Conservation (phyloP, 257 asterid genomes). For the Nicotiana otophora region DNA sequence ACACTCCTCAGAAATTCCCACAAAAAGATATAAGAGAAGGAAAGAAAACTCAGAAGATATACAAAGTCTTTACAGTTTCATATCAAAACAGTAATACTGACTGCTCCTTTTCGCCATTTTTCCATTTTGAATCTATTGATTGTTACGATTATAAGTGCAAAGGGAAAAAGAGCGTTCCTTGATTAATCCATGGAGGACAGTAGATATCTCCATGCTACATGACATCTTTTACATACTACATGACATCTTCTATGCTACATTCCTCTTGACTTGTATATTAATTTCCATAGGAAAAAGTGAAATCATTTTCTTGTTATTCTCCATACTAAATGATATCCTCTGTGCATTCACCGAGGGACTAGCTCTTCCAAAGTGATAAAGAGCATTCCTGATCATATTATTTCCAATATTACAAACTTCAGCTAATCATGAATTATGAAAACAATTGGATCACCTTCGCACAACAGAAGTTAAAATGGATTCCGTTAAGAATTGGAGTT, state of each 20-base stretch:
- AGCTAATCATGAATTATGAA: neutral
- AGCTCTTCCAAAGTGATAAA: neutral
- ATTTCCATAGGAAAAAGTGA: neutral
- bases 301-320: neutral
- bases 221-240: neutral
- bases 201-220: constrained; percentile 1
- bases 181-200: neutral
- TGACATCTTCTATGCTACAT: constrained; percentile 2
- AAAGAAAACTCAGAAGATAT: constrained; percentile 2
- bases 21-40: neutral
- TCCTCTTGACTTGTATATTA: neutral
- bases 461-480: neutral
- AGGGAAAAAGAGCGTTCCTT: neutral
- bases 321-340: neutral
- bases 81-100: neutral
- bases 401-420: neutral
- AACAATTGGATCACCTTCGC: neutral
- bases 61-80: neutral
- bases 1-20: neutral
- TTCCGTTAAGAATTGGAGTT: neutral
- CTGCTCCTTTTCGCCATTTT: neutral
- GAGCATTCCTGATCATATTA: neutral
- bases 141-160: neutral
- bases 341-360: neutral
- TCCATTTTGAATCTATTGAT: constrained; percentile 3